These are phyloP conservation scores for Aspergillus thermomutatus DNA, from an alignment of 2,329 filamentous ascomycete species.

Conservation along the genomic window DNA sequence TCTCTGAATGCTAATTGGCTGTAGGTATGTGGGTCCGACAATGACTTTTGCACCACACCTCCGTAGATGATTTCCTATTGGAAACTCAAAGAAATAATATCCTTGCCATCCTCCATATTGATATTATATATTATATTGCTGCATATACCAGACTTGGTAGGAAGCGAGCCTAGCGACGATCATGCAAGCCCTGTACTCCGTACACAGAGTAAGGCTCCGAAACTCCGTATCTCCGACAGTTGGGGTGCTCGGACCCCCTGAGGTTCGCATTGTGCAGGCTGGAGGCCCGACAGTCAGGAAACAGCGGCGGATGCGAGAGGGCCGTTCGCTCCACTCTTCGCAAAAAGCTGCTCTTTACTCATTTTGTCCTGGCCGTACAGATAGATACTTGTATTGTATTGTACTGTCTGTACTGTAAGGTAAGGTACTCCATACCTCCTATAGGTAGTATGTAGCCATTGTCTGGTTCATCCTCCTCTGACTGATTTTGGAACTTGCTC, in stretches of 20 bases:
- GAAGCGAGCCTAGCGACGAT: not conserved
- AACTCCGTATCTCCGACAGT: not conserved
- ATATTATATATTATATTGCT: no score
- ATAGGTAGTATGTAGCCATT: not conserved
- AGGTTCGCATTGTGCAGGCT: conserved; percentile 19
- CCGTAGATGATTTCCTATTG: no score
- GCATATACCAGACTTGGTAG: not conserved
- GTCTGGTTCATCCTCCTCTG: not conserved
- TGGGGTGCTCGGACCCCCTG: conserved; percentile 18
- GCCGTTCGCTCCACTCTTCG: conserved; percentile 32
- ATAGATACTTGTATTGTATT: not conserved
- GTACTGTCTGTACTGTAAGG: not conserved
- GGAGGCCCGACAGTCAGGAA: conserved; percentile 36
- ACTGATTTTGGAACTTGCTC: not conserved
- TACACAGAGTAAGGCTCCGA: no score
- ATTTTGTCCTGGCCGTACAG: not conserved
- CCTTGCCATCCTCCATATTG: no score
- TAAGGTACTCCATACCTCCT: not conserved
- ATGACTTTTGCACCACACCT: no score
- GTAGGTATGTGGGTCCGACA: no score
- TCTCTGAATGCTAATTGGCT: no score
- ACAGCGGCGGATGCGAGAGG: conserved; percentile 30
- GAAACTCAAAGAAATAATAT: not conserved
- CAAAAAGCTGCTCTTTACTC: conserved; percentile 9
- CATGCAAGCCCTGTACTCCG: not conserved